Evolutionary conservation across 2,329 filamentous ascomycete species (phyloP), one percentile per base, ranked within the genome.

Genomic region (Colletotrichum magnum): DNA sequence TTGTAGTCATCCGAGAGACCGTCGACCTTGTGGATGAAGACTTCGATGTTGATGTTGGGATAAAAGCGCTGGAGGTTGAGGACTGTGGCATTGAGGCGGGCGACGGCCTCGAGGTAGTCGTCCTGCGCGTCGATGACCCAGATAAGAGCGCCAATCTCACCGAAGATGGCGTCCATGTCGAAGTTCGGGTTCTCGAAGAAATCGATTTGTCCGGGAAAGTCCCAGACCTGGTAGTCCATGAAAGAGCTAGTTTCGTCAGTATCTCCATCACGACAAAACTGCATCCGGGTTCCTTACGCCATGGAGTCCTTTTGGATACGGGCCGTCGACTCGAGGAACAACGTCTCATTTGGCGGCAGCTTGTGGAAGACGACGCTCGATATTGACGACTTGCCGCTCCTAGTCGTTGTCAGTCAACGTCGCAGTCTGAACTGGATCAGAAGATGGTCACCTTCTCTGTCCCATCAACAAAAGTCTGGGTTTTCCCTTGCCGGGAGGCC

Each of bases 311-410:
- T 97, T 77, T 97, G 94, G 72, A 98, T 97, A 39, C 93, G 89
- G 10, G 94, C 95, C 4, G 96, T 99, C 0, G 96, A 97, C 80
- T 98, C 96, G 18, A 99, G 88, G 76, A 97, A 99, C 16, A 99
- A 84, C 0, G 96, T 98, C 83, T 99, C 97, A 74, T 93, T 97
- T 2, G 96, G 95, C 3, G 95, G 94, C 77, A 98, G 91, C 79
- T 99, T 99, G 82, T 98, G 95, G 77, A 99, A 98, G n/a, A 99
- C 95, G 56, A 99, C 97, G 77, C 94, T 98, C 28, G 95, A 96
- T 78, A 99, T 98, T 6, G 96, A 99, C 0, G 96, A 98, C 79
- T 99, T 99, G 70, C 96, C 96, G 78, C 95, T 98, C 84, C 96
- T 99, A 73, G 24, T 21, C 48, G 7, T 18, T 9, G 39, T 67